phyloP scores from a whole-genome alignment of 441 rosid species.

The Pelargonium fulgidum region DNA sequence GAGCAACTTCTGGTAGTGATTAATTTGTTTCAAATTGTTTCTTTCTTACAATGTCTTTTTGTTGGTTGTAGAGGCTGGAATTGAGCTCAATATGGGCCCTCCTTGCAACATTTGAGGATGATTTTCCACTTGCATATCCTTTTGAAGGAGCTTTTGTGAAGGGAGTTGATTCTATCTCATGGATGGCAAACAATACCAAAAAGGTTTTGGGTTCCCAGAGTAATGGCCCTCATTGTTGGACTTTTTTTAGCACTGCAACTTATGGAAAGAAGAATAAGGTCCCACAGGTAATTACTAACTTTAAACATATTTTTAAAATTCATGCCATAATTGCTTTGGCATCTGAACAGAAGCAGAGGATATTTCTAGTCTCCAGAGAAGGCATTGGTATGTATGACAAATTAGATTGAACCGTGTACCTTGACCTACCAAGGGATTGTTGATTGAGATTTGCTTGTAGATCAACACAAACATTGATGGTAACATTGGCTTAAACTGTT shows the following conservation, averaged over 20 bases:
- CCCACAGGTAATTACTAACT: slow-evolving; percentile 56
- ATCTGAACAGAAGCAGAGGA: not conserved
- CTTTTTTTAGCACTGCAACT: slow-evolving; percentile 76
- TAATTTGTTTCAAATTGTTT: slow-evolving; percentile 10
- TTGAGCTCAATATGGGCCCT: slow-evolving; percentile 94
- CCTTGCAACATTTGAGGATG: slow-evolving; percentile 84
- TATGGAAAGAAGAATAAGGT: slow-evolving; percentile 81
- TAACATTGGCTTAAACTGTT: not conserved
- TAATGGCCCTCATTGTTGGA: slow-evolving; percentile 66
- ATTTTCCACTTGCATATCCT: slow-evolving; percentile 45
- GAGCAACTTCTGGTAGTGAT: not conserved
- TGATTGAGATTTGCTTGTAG: not conserved
- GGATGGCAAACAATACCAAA: slow-evolving; percentile 85
- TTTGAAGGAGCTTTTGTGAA: slow-evolving; percentile 87
- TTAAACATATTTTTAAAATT: not conserved
- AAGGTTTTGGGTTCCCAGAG: slow-evolving; percentile 43
- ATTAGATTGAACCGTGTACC: not conserved
- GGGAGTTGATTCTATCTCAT: slow-evolving; percentile 73
- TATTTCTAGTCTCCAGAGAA: not conserved
- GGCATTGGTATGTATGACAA: not conserved
- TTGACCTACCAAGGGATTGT: not conserved
- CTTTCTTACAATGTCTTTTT: not conserved
- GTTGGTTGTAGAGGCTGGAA: slow-evolving; percentile 47
- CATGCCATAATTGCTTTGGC: not conserved
- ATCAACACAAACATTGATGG: not conserved